Base-by-base conservation (phyloP, 73 alveolate species). In the Effrenium voratum region DNA sequence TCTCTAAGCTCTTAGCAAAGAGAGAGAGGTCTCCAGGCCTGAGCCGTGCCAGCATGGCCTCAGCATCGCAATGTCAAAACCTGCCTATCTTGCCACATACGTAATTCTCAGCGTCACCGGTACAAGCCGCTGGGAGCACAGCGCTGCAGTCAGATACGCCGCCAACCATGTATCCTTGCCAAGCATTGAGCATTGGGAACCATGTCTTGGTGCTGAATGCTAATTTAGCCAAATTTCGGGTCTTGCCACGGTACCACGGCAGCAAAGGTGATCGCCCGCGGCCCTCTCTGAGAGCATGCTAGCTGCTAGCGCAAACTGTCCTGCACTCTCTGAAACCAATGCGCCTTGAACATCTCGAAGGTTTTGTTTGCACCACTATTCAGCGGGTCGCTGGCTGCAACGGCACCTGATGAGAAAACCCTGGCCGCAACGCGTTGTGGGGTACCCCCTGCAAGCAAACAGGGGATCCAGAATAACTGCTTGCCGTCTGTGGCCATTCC, bases 1-100 rank as follows among this genome's bases (percentile, higher is more conserved):
- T 36, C 34, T 41, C 40, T 32, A 19, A 8, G 16, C 43, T 43
- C 24, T 55, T 44, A 16, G 32, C 38, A 34, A 4, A 28, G 5
- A 4, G 76, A 19, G 41, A 28, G 8, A 15, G 22, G 10, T 63
- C 38, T 28, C 15, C 81, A 16, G 22, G 94, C 95, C 95, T 87
- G 84, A 87, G 95, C 46, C 95, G 40, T 5, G 95, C 95, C n/a
- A 87, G 95, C 95, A 87, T 87, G 82, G 95, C 95, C 95, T 87
- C 40, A 26, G 94, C 16, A 16, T 24, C 45, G 41, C 34, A 19
- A 52, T 1, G 47, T 16, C 15, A 68, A 1, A 1, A 34, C 22
- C 38, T 22, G 45, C 26, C 8, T 68, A 19, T 52, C 63, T 52
- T 52, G 63, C 26, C 26, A 52, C 26, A 19, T 19, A 52, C 26